Evolutionary conservation across 2,329 filamentous ascomycete species (phyloP), one percentile per base, ranked within the genome.

Genomic region (Colletotrichum lupini): DNA sequence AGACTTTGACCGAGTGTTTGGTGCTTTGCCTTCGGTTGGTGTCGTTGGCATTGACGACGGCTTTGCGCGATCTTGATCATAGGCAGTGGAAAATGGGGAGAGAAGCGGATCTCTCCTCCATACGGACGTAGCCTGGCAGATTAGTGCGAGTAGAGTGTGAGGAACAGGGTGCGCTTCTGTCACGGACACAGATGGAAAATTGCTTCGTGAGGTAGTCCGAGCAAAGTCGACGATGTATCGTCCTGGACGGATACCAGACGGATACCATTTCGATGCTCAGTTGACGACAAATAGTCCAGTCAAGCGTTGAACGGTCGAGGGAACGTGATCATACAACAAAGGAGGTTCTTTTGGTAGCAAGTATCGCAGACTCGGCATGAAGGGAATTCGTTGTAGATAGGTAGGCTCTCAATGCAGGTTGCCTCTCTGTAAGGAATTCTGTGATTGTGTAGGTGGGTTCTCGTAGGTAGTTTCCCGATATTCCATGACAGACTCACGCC

Each of bases 1-100:
- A 70, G 61, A 68, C 60, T 26, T 59, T 26, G 49, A 49, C 59
- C 28, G 52, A 30, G 52, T 62, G 46, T 49, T 49, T 37, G 62
- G 66, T 32, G 22, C 35, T 53, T 67, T 42, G 37, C 60, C 30
- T 24, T 42, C 28, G 46, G 46, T 53, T 52, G 22, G 60, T 22
- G 8, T 49, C 7, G 19, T 11, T 26, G n/a, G 49, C 12, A 35
- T 46, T 35, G n/a, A 11, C 32, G 8, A 49, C 52, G 24, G 46
- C n/a, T 52, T 53, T 56, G 60, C 22, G 52, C 28, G 52, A 26
- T 46, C 35, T 30, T 14, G 35, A 32, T 46, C 49, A 52, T 65
- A 58, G 67, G n/a, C 60, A 53, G 30, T 66, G 42, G n/a, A 22
- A 28, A 12, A 49, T 49, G 16, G 8, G 19, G 3, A 49, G 42